Evolutionary conservation across 352 stramenopile species (phyloP), one percentile per base, ranked within the genome.

Genomic region (Phytophthora cactorum): DNA sequence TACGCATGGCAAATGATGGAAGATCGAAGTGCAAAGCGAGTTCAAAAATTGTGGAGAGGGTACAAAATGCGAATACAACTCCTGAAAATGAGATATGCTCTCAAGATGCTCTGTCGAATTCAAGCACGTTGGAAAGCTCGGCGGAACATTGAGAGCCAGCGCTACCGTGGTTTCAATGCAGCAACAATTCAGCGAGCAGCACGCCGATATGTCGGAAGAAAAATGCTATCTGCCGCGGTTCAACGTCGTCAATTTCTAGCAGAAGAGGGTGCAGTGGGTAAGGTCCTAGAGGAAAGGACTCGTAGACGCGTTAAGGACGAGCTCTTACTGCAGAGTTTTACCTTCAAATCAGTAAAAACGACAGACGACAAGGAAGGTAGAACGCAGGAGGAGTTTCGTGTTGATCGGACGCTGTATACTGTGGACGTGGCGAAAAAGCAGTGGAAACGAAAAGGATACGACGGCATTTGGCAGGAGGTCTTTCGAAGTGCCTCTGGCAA

Each of bases 391-490:
- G 64, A 77, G 11, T 67, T 44, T 8, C 77, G 71, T 5, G 77
- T 90, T 5, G 56, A 85, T 38, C 63, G 72, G 4, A 63, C 74
- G 12, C 59, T 91, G 0, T 90, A 79, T 59, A 71, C 66, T 31
- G 36, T 77, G 2, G 72, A 89, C 12, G 22, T 62, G 3, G 44
- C 7, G 8, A 87, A 74, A 31, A 67, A 60, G 5, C 22, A 53
- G 9, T 89, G 82, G 82, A 87, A 77, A 25, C 74, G 81, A 8
- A 76, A 73, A 43, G 84, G 84, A 1, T 91, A 86, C 47, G 77
- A 90, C 22, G 84, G 84, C 1, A 61, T 90, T 27, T 92, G 84
- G 84, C 84, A 92, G 36, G 73, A 90, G 28, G 45, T 92, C 6
- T 92, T 82, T 62, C 77, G 75, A 12, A 72, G 82, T 45, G 73